Conservation (phyloP, 2,329 filamentous ascomycete species). For the Xylariaceae sp. region DNA sequence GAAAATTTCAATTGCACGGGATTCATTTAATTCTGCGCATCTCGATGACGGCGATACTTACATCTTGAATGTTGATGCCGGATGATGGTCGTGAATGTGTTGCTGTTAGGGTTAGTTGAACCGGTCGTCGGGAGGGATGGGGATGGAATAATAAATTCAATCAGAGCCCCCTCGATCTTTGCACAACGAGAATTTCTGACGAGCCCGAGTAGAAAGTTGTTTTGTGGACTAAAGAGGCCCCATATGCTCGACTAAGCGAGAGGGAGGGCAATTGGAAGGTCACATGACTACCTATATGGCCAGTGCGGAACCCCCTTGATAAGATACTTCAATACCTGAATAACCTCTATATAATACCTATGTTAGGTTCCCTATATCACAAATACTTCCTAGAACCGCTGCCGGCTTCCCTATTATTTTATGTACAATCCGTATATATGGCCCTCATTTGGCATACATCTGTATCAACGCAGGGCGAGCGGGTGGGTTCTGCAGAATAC, state of each 20-base stretch:
- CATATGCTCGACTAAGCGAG: conserved; percentile 37
- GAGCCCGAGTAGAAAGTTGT: conserved; percentile 7
- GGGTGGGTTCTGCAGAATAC: too few species aligned
- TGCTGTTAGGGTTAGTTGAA: conserved; percentile 35
- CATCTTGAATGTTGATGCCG: conserved; percentile 35
- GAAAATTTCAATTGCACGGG: neutral
- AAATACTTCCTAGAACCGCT: too few species aligned
- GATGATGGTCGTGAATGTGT: conserved; percentile 33
- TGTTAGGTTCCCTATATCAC: too few species aligned
- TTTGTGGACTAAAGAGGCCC: conserved; percentile 31
- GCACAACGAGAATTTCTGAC: conserved; percentile 28
- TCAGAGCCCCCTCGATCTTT: conserved; percentile 25
- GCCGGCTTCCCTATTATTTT: too few species aligned
- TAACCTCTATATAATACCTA: too few species aligned
- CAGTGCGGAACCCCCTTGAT: conserved; percentile 5
- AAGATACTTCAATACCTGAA: too few species aligned
- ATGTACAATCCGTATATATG: too few species aligned
- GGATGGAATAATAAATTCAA: conserved; percentile 30
- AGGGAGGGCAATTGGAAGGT: conserved; percentile 32
- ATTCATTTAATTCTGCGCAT: conserved; percentile 3
- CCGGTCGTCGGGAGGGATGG: conserved; percentile 28
- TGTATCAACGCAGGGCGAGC: too few species aligned
- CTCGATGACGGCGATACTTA: conserved; percentile 27
- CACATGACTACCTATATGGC: conserved; percentile 28
- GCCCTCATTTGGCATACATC: too few species aligned